Evolutionary conservation across 345 rosid genomes (phyloP).

Genomic region (Rhizophora apiculata): DNA sequence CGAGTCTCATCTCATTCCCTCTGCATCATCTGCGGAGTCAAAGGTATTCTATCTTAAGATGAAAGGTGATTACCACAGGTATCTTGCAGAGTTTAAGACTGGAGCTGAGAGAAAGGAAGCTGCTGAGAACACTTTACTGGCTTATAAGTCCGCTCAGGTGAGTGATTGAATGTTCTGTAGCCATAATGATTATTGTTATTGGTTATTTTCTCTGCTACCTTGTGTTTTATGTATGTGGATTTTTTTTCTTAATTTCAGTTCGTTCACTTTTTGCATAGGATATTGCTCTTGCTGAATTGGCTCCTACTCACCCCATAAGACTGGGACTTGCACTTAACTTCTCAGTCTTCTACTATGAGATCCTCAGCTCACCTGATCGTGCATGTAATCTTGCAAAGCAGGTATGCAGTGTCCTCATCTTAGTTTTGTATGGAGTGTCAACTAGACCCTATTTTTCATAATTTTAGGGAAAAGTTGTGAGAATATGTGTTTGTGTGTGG

Average conservation of each 20-base stretch:
- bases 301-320: conserved; percentile 96
- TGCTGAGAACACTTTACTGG: conserved; percentile 93
- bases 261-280: conserved; percentile 45
- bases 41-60: conserved; percentile 95
- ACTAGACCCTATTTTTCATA: not conserved
- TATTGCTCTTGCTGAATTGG: conserved; percentile 80
- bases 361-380: conserved; percentile 95
- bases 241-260: not conserved
- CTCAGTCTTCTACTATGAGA: conserved; percentile 97
- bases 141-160: conserved; percentile 97
- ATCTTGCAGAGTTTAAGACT: conserved; percentile 95
- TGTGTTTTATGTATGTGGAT: conserved; percentile 4
- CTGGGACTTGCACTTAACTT: conserved; percentile 98
- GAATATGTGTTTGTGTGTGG: not conserved
- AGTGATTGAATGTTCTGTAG: not conserved
- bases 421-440: not conserved
- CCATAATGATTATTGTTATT: not conserved
- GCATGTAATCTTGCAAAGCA: conserved; percentile 95
- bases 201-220: not conserved
- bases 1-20: conserved; percentile 81
- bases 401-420: conserved; percentile 33
- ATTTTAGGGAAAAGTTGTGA: too few species aligned
- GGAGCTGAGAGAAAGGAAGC: conserved; percentile 93
- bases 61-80: conserved; percentile 96
- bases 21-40: conserved; percentile 81